These are phyloP conservation scores for Elsinoe australis DNA, from an alignment of 2,329 filamentous ascomycete genomes.

Conservation along the genomic window DNA sequence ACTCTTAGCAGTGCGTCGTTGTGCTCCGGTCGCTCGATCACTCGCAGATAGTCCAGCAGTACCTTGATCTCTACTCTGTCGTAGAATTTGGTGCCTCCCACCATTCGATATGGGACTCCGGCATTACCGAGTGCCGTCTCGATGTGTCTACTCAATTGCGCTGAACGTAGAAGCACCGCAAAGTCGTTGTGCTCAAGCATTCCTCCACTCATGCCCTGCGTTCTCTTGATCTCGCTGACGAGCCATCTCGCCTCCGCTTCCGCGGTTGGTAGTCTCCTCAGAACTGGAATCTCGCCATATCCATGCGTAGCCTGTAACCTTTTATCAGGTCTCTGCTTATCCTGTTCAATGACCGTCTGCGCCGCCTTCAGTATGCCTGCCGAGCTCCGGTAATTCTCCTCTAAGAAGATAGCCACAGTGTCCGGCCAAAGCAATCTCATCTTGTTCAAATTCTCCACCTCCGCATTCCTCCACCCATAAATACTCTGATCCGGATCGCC, in stretches of 20 bases:
- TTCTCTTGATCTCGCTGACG: conserved; percentile 69
- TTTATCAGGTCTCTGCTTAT: conserved; percentile 72
- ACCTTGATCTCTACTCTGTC: conserved; percentile 84
- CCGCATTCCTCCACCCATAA: conserved; percentile 89
- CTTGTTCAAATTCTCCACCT: conserved; percentile 76
- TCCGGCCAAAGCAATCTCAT: conserved; percentile 69
- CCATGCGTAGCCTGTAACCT: conserved; percentile 70
- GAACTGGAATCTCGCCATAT: conserved; percentile 69
- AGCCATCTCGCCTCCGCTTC: conserved; percentile 80
- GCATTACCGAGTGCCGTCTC: conserved; percentile 73
- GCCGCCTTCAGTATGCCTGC: conserved; percentile 74
- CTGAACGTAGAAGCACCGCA: conserved; percentile 79
- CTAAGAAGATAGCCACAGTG: conserved; percentile 73
- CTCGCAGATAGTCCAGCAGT: conserved; percentile 77
- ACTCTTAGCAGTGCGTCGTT: conserved; percentile 79
- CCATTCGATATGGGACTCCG: conserved; percentile 84
- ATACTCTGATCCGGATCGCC: conserved; percentile 98
- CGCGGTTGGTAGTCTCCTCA: conserved; percentile 64
- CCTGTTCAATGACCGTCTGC: conserved; percentile 82
- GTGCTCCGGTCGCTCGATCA: conserved; percentile 75
- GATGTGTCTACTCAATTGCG: conserved; percentile 73
- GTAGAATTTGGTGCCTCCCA: conserved; percentile 85
- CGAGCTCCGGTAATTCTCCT: conserved; percentile 92
- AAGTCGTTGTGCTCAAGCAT: conserved; percentile 70
- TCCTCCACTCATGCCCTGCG: conserved; percentile 61